Base-by-base conservation (phyloP, 2,329 filamentous ascomycete genomes). In the Claviceps sp. region DNA sequence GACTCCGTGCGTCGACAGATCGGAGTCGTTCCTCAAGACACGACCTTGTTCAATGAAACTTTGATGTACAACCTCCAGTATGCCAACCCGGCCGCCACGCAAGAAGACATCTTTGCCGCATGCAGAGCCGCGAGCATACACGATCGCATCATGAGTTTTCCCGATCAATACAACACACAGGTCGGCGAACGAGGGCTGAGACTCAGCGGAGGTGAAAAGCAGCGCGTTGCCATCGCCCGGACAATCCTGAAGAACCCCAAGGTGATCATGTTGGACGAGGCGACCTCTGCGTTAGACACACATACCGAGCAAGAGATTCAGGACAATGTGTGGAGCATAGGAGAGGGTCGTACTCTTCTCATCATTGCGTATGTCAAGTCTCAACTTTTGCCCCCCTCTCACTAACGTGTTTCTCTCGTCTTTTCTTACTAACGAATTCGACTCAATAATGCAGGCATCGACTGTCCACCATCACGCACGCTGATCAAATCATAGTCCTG, bases 11-110 rank as follows among this genome's bases (percentile, higher is more conserved):
- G 93, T 58, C 79, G 80, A 54, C 85, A 90, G 64, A 96, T 98
- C 61, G 93, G 93, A 23, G 91, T 98, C 44, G 93, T 98, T 6
- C 93, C 93, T 1, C 93, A 98, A 66, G 93, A 98, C 61, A 96
- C 91, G 4, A 86, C 95, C 5, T 74, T 96, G 45, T 96, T 96
- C 76, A 95, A 95, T 65, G 90, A 95, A 66, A 85, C 86, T 1
- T 72, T 96, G 56, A 93, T 95, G 88, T 95, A 95, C 71, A 96
- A 96, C 63, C 73, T 96, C 55, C 85, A 83, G 64, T 95, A 96
- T 64, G 89, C 90, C 54, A 91, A 91, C 57, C 86, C 87, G 44
- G 68, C 77, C 29, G 88, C 85, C 11, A 86, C 85, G 0, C 83
- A 94, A 53, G 85, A 91, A 58, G 82, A 95, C 29, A 82, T 95